Base-by-base conservation (phyloP, 2,329 filamentous ascomycete species). In the Hymenoscyphus repandus region DNA sequence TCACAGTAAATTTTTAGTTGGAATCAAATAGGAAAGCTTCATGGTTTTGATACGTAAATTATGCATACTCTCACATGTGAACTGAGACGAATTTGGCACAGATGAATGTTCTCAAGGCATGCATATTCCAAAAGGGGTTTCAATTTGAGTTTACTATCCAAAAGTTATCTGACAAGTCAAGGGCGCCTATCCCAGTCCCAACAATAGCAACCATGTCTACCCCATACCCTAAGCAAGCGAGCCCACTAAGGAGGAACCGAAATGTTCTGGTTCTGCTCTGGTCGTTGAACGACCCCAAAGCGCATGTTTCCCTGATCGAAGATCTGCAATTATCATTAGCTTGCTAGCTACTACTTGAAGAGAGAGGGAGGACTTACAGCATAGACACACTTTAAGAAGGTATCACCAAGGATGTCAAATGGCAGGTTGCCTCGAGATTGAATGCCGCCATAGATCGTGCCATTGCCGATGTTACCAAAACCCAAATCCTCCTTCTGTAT, bases 401-500 rank as follows among this genome's bases (percentile, higher is more conserved):
- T 76, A 58, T 77, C 79, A 13, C 79, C 80, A 13, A 80, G 66
- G 40, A 84, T 80, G 63, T 82, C 79, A 57, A 82, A 78, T 1
- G 64, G 62, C 68, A 78, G 68, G 20, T 68, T 67, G 5, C 79
- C 79, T 43, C 77, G 69, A 37, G 73, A 77, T 64, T 85, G 80
- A 42, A 84, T 80, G 2, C 77, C 79, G 13, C 80, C 81, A 61
- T 79, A 84, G 18, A 75, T 66, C 65, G 75, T 78, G 1, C 74
- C 76, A 44, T 73, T 70, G 2, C 73, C 74, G 2, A 72, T 72
- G 58, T 76, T 72, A 2, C 76, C 73, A 56, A 82, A 84, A 2
- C 70, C 74, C n/a, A 84, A 65, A 56, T 82, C 78, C 54, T 80
- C 76, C 62, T 81, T 81, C 59, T 79, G 74, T 42, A 83, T 70